Conservation (phyloP, 805 yeast genomes). For the Kazachstania kunashirensis region DNA sequence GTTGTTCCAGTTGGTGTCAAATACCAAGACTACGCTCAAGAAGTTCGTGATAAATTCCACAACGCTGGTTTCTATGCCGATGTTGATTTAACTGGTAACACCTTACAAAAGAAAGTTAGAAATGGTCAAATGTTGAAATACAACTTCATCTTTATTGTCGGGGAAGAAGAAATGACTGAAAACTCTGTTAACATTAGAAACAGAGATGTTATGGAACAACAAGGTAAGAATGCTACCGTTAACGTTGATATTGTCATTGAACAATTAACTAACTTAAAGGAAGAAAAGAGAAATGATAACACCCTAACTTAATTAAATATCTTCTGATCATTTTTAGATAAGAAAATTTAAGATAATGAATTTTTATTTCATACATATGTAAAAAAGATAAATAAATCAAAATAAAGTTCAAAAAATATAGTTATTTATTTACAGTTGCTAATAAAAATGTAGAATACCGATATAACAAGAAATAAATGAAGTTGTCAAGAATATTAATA, state of each 20-base stretch:
- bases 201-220: slow-evolving; percentile 88
- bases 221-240: slow-evolving; percentile 83
- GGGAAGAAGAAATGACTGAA: slow-evolving; percentile 81
- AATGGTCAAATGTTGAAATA: slow-evolving; percentile 89
- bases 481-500: too few relatives aligned
- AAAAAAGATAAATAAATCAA: too few relatives aligned
- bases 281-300: slow-evolving; percentile 67
- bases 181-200: slow-evolving; percentile 88
- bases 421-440: too few relatives aligned
- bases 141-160: slow-evolving; percentile 94
- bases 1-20: slow-evolving; percentile 96
- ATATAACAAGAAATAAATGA: too few relatives aligned
- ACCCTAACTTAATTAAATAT: slow-evolving; percentile 28
- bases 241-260: slow-evolving; percentile 60
- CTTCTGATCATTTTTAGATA: too few relatives aligned
- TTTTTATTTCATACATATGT: too few relatives aligned
- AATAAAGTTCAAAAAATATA: too few relatives aligned
- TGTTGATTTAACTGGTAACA: slow-evolving; percentile 88
- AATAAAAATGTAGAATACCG: too few relatives aligned
- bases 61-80: slow-evolving; percentile 81
- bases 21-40: slow-evolving; percentile 81
- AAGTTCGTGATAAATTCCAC: slow-evolving; percentile 60
- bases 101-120: slow-evolving; percentile 96
- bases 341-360: too few relatives aligned
- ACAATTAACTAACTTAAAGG: slow-evolving; percentile 59